Base-by-base conservation (phyloP, 2,329 filamentous ascomycete genomes). In the Graphium sp. region DNA sequence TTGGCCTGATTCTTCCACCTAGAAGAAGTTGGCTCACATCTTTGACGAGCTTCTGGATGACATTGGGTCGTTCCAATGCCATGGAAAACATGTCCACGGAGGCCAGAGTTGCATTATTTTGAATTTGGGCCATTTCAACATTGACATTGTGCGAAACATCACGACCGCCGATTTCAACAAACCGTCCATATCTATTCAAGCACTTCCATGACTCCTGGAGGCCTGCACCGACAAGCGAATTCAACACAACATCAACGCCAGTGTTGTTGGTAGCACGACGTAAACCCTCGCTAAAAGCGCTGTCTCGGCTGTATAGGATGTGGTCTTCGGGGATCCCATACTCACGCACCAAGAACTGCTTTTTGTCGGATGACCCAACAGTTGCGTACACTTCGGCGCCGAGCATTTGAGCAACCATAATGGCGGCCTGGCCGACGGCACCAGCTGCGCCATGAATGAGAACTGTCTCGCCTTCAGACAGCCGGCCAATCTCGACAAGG, bases 161-260 rank as follows among this genome's bases (percentile, higher is more conserved):
- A n/a, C n/a, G n/a, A n/a, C n/a, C n/a, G n/a, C n/a, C 50, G 18
- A 63, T 49, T 30, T 65, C 58, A 4, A 65, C 38, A 25, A 64
- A 58, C 4, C 52, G 47, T 2, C 58, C 59, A 35, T 57, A 58
- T 11, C 44, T 45, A 24, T 53, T 52, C 12, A 66, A 40, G 28
- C 52, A 58, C 4, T 47, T 44, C 55, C 52, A 61, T 0, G 56
- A 53, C 22, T 55, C 52, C 4, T 46, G 45, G 3, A 60, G 38
- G 2, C 46, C 39, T 11, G 61, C 56, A 1, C 58, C 58, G 3
- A 50, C 39, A 1, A 62, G 43, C 0, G 53, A 58, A 39, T 61
- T 53, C 39, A 85, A 73, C 10, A 78, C 74, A 1, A 72, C 70
- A 48, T 85, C 78, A 2, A 75, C 75, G 8, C 79, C 79, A 4